Conservation (phyloP, 176 grass and related monocot species). For the bread wheat (Triticum aestivum) region IWGSC_CS_RefSeq_v2.1 NC_057808.1:468594069-468594568, state of each 20-base stretch:
- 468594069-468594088: constrained; percentile 4
- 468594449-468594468: constrained; percentile 96
- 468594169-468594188: neutral
- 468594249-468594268: constrained; percentile 75
- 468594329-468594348: constrained; percentile 81
- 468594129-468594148: neutral
- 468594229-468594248: constrained; percentile 78
- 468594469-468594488: constrained; percentile 89
- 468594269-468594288: constrained; percentile 84
- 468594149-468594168: neutral
- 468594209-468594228: neutral
- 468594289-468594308: constrained; percentile 89
- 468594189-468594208: neutral
- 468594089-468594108: neutral
- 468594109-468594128: constrained; percentile 4
- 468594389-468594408: constrained; percentile 96
- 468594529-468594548: constrained; percentile 93
- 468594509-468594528: constrained; percentile 99
- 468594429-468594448: constrained; percentile 87
- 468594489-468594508: constrained; percentile 95
- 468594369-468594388: constrained; percentile 93
- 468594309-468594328: constrained; percentile 91
- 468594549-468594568: constrained; percentile 95
- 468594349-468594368: constrained; percentile 98
- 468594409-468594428: constrained; percentile 98